Evolutionary conservation across 2,329 filamentous ascomycete genomes (phyloP), one percentile per base, ranked within the genome.

Genomic region (Nigrograna mackinnonii): DNA sequence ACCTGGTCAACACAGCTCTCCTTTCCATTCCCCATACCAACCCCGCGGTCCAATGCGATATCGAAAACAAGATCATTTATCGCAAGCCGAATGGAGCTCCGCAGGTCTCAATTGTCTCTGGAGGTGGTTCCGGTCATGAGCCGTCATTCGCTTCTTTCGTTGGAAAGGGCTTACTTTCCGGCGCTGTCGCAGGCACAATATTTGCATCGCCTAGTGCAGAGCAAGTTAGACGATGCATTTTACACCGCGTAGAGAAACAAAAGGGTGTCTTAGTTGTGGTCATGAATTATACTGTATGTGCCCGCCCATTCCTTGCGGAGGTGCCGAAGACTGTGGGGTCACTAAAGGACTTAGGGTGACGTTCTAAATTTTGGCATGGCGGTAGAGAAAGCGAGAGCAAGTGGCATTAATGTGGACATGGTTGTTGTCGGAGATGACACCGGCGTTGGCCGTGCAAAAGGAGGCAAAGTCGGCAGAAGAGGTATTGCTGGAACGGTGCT

Each of bases 221-320:
- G 70, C 91, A 96, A 72, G 84, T 96, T 41, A 82, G 89, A 41
- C 77, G 81, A 52, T 89, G 85, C 45, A 86, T 95, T 39, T 80
- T 85, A 60, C 80, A 83, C 31, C 79, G 88, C 16, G 87, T 95
- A 3, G 83, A 88, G 47, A 79, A 79, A 3, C 77, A 80, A 33
- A 80, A 82, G 48, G 92, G 91, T 18, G 87, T 96, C 1, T 68
- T 96, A 30, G 87, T 96, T n/a, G 85, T 91, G 5, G 88, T 95
- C 21, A 96, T 95, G 89, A 96, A 96, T 68, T 95, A 95, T 69
- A 95, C 90, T n/a, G n/a, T n/a, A n/a, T n/a, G n/a, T n/a, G n/a
- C n/a, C n/a, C n/a, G n/a, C n/a, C n/a, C n/a, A n/a, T n/a, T n/a
- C n/a, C n/a, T n/a, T n/a, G n/a, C n/a, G n/a, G n/a, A n/a, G n/a